Conservation (phyloP, 2,329 filamentous ascomycete genomes). For the Beauveria sp. region DNA sequence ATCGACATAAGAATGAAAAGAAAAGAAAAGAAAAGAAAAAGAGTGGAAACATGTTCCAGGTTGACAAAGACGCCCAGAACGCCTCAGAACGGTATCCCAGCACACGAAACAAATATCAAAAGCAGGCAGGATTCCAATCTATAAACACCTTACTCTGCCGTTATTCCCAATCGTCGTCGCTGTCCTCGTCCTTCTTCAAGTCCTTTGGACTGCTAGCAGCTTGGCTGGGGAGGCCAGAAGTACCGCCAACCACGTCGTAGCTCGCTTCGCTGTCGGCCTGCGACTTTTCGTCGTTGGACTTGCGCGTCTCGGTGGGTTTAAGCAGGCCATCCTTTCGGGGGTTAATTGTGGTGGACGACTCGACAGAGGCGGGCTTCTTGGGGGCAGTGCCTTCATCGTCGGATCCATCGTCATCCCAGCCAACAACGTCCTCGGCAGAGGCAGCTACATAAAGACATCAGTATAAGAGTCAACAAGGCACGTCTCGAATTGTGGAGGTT, state of each 20-base stretch:
- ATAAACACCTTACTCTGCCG: too few species aligned
- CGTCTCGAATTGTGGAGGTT: not conserved
- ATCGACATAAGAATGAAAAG: too few species aligned
- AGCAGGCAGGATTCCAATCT: not conserved
- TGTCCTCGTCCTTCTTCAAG: constrained; percentile 48
- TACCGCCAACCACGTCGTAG: constrained; percentile 83
- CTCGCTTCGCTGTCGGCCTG: constrained; percentile 90
- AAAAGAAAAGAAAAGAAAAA: not conserved
- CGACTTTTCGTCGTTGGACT: constrained; percentile 81
- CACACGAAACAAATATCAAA: not conserved
- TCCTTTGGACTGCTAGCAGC: constrained; percentile 62
- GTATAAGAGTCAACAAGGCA: constrained; percentile 5
- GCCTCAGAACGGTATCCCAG: not conserved
- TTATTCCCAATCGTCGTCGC: constrained; percentile 72
- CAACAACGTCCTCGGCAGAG: constrained; percentile 62
- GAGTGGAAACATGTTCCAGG: not conserved
- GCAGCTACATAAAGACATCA: constrained; percentile 42
- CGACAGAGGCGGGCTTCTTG: constrained; percentile 41
- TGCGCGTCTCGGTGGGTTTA: constrained; percentile 59
- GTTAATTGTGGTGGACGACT: constrained; percentile 55
- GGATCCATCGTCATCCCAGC: constrained; percentile 63
- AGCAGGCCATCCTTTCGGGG: constrained; percentile 38
- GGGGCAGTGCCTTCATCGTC: constrained; percentile 35
- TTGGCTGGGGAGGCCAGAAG: constrained; percentile 69
- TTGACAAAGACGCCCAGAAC: not conserved